Conservation (phyloP, 495 filamentous ascomycete species). For the Chaetomium tenue region DNA sequence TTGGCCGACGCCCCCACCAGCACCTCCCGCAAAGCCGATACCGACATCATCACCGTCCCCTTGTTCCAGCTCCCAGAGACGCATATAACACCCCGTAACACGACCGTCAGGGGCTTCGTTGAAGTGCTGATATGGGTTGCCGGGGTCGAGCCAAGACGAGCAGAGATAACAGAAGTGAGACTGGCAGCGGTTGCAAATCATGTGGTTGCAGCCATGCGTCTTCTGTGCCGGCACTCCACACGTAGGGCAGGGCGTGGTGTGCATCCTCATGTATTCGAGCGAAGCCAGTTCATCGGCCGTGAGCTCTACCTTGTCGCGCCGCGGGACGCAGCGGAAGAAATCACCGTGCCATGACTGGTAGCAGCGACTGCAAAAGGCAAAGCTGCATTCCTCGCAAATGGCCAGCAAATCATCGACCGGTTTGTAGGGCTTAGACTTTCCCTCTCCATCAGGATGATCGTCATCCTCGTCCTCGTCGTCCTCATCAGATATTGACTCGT, state of each 20-base stretch:
- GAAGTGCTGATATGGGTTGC: conserved; percentile 86
- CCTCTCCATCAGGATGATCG: conserved; percentile 44
- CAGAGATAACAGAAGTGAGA: conserved; percentile 98
- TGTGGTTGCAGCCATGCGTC: conserved; percentile 94
- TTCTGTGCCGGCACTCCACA: conserved; percentile 86
- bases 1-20: conserved; percentile 24
- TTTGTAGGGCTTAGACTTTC: conserved; percentile 29
- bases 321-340: conserved; percentile 59
- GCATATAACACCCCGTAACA: conserved; percentile 68
- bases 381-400: conserved; percentile 86
- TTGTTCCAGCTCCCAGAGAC: conserved; percentile 84
- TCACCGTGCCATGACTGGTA: conserved; percentile 84
- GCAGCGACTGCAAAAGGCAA: conserved; percentile 77
- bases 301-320: conserved; percentile 60
- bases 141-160: conserved; percentile 73
- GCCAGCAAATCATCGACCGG: conserved; percentile 52
- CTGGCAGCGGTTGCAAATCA: conserved; percentile 86
- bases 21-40: conserved; percentile 51
- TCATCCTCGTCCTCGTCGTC: conserved; percentile 39
- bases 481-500: conserved; percentile 44
- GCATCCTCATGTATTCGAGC: conserved; percentile 70
- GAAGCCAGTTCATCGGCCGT: conserved; percentile 82
- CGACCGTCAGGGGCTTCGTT: conserved; percentile 55
- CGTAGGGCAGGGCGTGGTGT: conserved; percentile 88
- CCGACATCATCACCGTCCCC: conserved; percentile 70